Percentiles rank a stretch among this genome's conserved stretches.
Evolutionary conservation across 257 asterid species (phyloP).

Genomic region (Solanum clarkiae): DNA sequence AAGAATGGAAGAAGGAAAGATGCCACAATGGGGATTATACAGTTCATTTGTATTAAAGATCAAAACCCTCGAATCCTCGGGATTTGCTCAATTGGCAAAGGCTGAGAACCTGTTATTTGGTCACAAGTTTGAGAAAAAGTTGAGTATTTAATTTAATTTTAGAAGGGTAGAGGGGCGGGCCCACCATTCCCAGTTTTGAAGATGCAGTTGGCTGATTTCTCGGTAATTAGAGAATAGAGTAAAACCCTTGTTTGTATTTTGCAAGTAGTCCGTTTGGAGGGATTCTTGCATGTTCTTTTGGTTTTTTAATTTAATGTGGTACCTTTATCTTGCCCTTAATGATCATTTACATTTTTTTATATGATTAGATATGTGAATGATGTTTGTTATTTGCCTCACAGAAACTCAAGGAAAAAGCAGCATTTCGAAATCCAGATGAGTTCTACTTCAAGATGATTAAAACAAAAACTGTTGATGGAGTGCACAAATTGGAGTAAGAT

Average conservation of each 20-base stretch:
- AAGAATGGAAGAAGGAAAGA: neutral
- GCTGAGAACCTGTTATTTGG: neutral
- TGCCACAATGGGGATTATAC: neutral
- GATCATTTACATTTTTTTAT: neutral
- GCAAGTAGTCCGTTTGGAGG: neutral
- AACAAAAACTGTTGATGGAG: slow-evolving; percentile 49
- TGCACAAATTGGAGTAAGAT: slow-evolving; percentile 64
- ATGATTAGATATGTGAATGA: neutral
- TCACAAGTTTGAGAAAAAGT: neutral
- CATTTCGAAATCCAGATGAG: slow-evolving; percentile 84
- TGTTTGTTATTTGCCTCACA: slow-evolving; percentile 7
- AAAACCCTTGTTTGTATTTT: neutral
- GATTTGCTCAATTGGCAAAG: neutral
- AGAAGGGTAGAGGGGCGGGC: neutral
- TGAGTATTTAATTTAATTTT: neutral
- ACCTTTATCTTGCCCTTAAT: neutral
- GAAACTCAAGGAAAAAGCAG: slow-evolving; percentile 90
- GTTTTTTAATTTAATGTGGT: neutral
- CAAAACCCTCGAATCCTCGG: neutral
- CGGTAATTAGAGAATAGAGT: neutral
- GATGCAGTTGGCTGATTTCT: neutral
- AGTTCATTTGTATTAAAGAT: neutral
- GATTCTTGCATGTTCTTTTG: neutral
- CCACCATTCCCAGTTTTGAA: neutral
- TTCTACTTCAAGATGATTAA: slow-evolving; percentile 75